phyloP scores from a whole-genome alignment of 345 rosid genomes.

The Punica granatum region DNA sequence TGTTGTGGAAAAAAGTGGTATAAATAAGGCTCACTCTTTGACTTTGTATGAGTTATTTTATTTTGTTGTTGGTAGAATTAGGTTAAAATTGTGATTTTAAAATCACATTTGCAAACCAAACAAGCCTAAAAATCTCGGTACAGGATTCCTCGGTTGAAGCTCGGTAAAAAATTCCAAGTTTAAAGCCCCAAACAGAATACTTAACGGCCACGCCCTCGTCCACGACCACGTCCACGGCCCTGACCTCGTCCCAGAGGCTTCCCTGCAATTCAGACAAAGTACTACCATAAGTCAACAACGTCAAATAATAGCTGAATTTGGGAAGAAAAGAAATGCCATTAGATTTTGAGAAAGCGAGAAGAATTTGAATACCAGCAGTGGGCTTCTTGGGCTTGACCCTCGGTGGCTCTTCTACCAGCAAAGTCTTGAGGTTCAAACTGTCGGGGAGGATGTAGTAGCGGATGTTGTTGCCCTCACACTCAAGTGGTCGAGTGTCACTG shows the following conservation, averaged over 20 bases:
- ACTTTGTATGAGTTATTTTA: too few relatives aligned
- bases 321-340: neutral
- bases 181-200: slow-evolving; percentile 6
- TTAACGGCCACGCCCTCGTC: slow-evolving; percentile 84
- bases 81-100: too few relatives aligned
- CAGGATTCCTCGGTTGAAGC: neutral
- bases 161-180: neutral
- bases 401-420: slow-evolving; percentile 93
- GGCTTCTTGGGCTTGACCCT: slow-evolving; percentile 95
- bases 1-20: too few relatives aligned
- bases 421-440: slow-evolving; percentile 93
- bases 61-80: too few relatives aligned
- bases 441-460: slow-evolving; percentile 96
- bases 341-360: neutral
- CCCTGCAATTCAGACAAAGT: slow-evolving; percentile 31
- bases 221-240: slow-evolving; percentile 89
- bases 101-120: too few relatives aligned
- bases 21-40: too few relatives aligned
- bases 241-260: slow-evolving; percentile 81
- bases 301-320: neutral
- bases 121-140: neutral
- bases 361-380: slow-evolving; percentile 55
- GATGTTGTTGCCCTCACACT: slow-evolving; percentile 40
- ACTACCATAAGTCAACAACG: neutral
- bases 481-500: slow-evolving; percentile 55